Evolutionary conservation across 1,139 yeast species (phyloP), one percentile per base, ranked within the genome.

Genomic region (Magnusiomyces magnusii): DNA sequence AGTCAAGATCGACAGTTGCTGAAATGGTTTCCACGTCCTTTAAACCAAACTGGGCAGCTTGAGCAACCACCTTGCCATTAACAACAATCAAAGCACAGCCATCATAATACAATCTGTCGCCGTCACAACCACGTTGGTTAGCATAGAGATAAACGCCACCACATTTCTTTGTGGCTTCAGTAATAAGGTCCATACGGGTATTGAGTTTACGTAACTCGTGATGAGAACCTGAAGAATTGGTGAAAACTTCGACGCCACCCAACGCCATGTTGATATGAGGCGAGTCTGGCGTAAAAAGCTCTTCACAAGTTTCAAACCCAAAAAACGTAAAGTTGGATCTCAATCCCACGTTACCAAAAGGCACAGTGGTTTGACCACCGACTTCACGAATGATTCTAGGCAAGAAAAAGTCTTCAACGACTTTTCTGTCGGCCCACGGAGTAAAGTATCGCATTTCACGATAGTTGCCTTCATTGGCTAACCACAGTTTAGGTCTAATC

Each of bases 221-320:
- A 70, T 93, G 99, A 15, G 96, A 88, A 1, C 99, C 99, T 28
- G 95, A 86, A 1, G 97, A 91, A 71, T 93, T 93, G 55, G 98
- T 91, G 68, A 93, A 81, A 67, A 93, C 91, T 73, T 93, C 99
- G 19, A 92, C 97, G 55, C 99, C 99, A 72, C 91, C 97, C 49
- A 93, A 77, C 0, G 97, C 83, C 89, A 93, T 85, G 39, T 84
- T 83, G 61, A 93, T 88, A 71, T 93, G 97, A 1, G 99, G 99
- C 10, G 96, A 85, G 65, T 90, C 86, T 0, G 99, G 99, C 0
- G 99, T 93, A 73, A 93, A 93, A 61, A 93, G 78, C 73, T 93
- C 99, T 71, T 93, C 99, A 72, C 99, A 93, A 1, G 99, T 93
- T 73, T 93, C 99, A 58, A 92, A 90, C 15, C 99, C 99, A 62